Conservation (phyloP, 106 monocot genomes). For the Acorus calamus region DNA sequence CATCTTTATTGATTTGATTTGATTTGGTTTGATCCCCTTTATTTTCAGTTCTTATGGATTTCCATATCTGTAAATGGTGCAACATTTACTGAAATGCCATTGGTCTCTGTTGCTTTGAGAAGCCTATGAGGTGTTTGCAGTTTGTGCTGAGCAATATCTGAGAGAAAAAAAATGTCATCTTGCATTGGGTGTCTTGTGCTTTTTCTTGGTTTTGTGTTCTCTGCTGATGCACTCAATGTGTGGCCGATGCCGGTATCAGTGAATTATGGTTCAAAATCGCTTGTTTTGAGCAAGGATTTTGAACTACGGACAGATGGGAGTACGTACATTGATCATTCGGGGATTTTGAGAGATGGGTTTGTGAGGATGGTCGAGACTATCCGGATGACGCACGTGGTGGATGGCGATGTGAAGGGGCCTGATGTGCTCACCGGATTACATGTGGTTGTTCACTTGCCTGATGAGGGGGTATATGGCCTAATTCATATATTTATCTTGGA, state of each 20-base stretch:
- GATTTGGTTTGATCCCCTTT: too few relatives aligned
- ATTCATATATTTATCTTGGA: background rate
- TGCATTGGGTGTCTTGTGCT: background rate
- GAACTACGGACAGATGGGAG: conserved; percentile 44
- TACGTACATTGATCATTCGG: conserved; percentile 41
- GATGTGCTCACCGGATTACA: conserved; percentile 42
- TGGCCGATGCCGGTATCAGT: conserved; percentile 76
- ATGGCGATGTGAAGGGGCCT: conserved; percentile 13
- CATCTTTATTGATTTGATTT: too few relatives aligned
- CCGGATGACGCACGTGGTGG: conserved; percentile 20
- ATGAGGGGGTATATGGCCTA: conserved; percentile 27
- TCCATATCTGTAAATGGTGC: too few relatives aligned
- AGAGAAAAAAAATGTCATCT: too few relatives aligned
- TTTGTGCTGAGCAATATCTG: too few relatives aligned
- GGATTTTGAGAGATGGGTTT: conserved; percentile 63
- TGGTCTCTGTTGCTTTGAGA: too few relatives aligned
- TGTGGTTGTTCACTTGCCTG: conserved; percentile 31
- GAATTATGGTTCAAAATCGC: conserved; percentile 29
- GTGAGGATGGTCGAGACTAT: conserved; percentile 43
- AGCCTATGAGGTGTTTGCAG: too few relatives aligned
- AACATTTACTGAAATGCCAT: too few relatives aligned
- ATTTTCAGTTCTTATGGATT: too few relatives aligned
- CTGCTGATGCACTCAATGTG: conserved; percentile 33
- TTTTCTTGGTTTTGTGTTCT: background rate
- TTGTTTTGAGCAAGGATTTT: conserved; percentile 45